A percentile compares a stretch with the other conserved stretches of the same genome.
Conservation (phyloP, 202 grass and related monocot genomes). For the Digitaria exilis region DNA sequence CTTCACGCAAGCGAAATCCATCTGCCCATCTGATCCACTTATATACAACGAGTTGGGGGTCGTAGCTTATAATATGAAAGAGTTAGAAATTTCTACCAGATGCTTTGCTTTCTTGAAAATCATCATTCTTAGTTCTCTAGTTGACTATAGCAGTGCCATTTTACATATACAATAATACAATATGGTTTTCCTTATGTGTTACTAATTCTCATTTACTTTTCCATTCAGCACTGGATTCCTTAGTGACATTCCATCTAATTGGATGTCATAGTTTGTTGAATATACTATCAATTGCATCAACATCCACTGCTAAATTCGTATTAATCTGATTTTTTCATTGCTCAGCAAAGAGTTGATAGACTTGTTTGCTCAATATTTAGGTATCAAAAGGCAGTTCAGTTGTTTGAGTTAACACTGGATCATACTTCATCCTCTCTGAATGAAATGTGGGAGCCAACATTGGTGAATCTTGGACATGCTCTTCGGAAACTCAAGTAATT, state of each 20-base stretch:
- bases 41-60: slow-evolving; percentile 93
- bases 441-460: slow-evolving; percentile 98
- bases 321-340: neutral
- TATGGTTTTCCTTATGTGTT: slow-evolving; percentile 5
- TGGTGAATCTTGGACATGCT: slow-evolving; percentile 95
- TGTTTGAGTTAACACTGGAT: slow-evolving; percentile 81
- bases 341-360: slow-evolving; percentile 35
- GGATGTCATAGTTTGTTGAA: slow-evolving; percentile 14
- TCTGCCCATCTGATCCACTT: slow-evolving; percentile 93
- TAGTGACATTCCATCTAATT: slow-evolving; percentile 31
- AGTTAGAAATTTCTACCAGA: slow-evolving; percentile 66
- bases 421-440: slow-evolving; percentile 68
- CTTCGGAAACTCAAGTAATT: slow-evolving; percentile 88
- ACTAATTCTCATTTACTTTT: slow-evolving; percentile 1
- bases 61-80: slow-evolving; percentile 96
- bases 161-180: slow-evolving; percentile 13
- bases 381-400: slow-evolving; percentile 87
- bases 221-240: neutral
- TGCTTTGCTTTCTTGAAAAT: slow-evolving; percentile 8
- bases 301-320: neutral
- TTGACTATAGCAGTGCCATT: slow-evolving; percentile 15
- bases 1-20: slow-evolving; percentile 89
- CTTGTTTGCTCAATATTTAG: slow-evolving; percentile 57
- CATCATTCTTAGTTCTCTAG: slow-evolving; percentile 6
- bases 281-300: slow-evolving; percentile 34